Base-by-base conservation (phyloP, 2,329 filamentous ascomycete species). In the Botrytis galanthina region DNA sequence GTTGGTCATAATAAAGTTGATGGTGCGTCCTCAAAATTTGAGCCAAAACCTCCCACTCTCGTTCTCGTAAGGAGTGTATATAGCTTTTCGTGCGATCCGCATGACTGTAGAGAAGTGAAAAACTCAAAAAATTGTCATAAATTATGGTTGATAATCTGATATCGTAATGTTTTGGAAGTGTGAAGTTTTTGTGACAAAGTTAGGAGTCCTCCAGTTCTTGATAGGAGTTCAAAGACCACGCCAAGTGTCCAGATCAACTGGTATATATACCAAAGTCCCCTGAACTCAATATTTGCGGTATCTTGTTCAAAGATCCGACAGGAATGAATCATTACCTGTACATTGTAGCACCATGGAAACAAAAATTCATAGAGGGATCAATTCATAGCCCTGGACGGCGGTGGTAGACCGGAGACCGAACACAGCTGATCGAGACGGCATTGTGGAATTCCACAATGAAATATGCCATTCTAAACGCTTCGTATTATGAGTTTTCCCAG, bases 401-500 rank as follows among this genome's bases (percentile, higher is more conserved):
- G 42, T 37, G 48, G 6, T 48, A 37, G 44, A 67, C 14, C 22
- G 37, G 26, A 4, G 20, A 29, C 48, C 16, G 32, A 37, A 51
- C 22, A 16, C 3, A n/a, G 9, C 22, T n/a, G n/a, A n/a, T n/a
- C 29, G 32, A 37, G 18, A 8, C 32, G 3, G 0, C 44, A 51
- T n/a, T 12, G 14, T 46, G 14, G 22, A 10, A 20, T 37, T 12
- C 1, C 44, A 26, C n/a, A 10, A 20, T 10, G n/a, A 16, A 1
- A 6, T 1, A 35, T 2, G 6, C 29, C 22, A 44, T 44, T 61
- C 1, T n/a, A 1, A n/a, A 32, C 14, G 3, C 18, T 29, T 22
- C 26, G 2, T 20, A 20, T 29, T 4, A 5, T 12, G 1, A 1
- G 44, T 18, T 1, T 4, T 6, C 16, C n/a, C 39, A 20, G 37